Base-by-base conservation (phyloP, 2,329 filamentous ascomycete species). In the Triangularia setosa region DNA sequence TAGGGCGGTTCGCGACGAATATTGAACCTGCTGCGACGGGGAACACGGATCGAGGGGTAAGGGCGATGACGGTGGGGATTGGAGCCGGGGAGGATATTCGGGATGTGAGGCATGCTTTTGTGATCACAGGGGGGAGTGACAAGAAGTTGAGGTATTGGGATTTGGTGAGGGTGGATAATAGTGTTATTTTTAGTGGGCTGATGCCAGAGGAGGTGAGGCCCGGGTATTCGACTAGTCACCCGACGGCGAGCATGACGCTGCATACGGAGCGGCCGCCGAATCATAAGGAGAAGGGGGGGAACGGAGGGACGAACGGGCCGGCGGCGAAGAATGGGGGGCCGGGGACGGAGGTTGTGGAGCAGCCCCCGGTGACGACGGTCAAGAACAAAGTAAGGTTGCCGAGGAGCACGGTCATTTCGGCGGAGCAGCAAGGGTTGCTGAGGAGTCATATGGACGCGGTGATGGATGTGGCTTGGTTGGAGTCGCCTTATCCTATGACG, bases 81-180 rank as follows among this genome's bases (percentile, higher is more conserved):
- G 81, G 84, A 12, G 64, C 60, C 21, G 25, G 52, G 21, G 70
- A 68, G 27, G 70, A 91, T 58, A 87, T 87, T 64, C 83, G 86
- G 53, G 91, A 93, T 56, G 84, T 90, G 3, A 89, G 90, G 64
- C 88, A 92, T 71, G 89, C 91, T 0, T 97, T 95, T 74, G 85
- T 97, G 56, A 80, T 99, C 40, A 95, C 92, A 0, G 93, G 90
- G 18, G 94, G 94, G 0, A 91, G 91, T 11, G 95, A 98, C 76
- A 92, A 90, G 78, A 95, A 91, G 76, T 85, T 99, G 18, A 87
- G 95, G 9, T 98, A 96, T 78, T 99, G 95, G 95, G 94, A 99
- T 73, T 83, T 95, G 14, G 83, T 87, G 9, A 88, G 88, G 9
- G 83, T 92, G 9, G 92, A 97, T 72, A 85, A 87, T 65, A 97